Evolutionary conservation across 495 filamentous ascomycete species (phyloP), one percentile per base, ranked within the genome.

Genomic region (Haplographium delicatum): DNA sequence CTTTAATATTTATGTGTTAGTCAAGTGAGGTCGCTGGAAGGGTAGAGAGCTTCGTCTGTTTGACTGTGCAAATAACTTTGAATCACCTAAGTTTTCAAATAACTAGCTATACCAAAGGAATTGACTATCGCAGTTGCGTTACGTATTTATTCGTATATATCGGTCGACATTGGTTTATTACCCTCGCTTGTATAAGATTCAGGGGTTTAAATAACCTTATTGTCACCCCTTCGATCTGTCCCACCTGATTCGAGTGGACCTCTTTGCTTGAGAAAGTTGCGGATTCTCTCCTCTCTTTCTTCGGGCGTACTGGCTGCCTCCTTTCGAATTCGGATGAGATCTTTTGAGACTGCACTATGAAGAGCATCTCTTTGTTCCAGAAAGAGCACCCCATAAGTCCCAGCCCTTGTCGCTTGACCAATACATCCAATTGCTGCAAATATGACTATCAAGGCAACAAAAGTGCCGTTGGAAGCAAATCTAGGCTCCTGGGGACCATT

Each of bases 391-490:
- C 79, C 75, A 45, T 79, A 64, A 23, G 73, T 67, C n/a, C 68
- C 76, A 9, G 85, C 82, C 59, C 84, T 73, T 0, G 80, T 81
- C 1, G 79, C 81, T 56, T 93, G 85, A 18, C 78, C 72, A 35
- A 86, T 73, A 13, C 76, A 63, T 0, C 86, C 90, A 10, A 91
- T 57, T 4, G 82, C 59, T 16, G 82, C 75, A 5, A 91, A 71
- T 9, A 86, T 56, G 33, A 83, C 69, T 5, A 96, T 63, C 19
- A 95, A 65, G 5, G 70, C 65, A 13, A 83, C 66, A 59, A 98
- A 96, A n/a, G 76, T 76, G 15, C 76, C 71, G 56, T 95, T 93
- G 27, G 84, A 85, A 51, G 85, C 71, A 59, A 78, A 85, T 30
- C 84, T 62, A n/a, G 84, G 76, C 40, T 78, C 65, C 39, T 83